Conservation (phyloP, 805 yeast species). For the Jamesozyma gamospora region DNA sequence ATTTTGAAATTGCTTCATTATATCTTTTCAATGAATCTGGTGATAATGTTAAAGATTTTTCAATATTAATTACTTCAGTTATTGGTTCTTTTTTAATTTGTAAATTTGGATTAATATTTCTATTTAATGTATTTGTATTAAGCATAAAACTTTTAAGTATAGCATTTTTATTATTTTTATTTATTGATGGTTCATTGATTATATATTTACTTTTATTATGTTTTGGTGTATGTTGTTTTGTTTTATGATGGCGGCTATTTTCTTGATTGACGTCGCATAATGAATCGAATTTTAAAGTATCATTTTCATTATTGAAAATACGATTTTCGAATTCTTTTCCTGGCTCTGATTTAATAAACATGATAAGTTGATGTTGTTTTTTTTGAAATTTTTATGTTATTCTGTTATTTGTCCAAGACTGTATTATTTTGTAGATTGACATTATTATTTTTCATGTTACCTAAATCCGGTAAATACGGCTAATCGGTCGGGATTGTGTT, state of each 20-base stretch:
- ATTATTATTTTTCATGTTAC: no score
- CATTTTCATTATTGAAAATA: no score
- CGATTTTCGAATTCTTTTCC: no score
- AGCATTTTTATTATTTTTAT: background rate
- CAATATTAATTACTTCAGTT: background rate
- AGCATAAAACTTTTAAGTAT: constrained; percentile 1
- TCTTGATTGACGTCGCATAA: background rate
- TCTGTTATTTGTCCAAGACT: no score
- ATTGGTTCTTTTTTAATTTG: background rate
- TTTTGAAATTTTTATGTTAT: no score
- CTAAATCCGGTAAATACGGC: no score
- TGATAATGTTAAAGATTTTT: background rate
- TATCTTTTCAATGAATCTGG: background rate
- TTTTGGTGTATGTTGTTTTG: background rate
- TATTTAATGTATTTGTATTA: background rate
- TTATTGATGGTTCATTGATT: background rate
- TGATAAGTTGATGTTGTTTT: no score
- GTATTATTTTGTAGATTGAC: no score
- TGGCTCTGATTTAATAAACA: no score
- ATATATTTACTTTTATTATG: background rate
- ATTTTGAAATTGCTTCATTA: background rate
- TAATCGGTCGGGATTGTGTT: no score
- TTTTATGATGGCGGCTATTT: constrained; percentile 1
- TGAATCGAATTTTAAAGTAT: no score
- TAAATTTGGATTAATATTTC: background rate